phyloP scores from a whole-genome alignment of 352 stramenopile genomes.

The Phytophthora ramorum region DNA sequence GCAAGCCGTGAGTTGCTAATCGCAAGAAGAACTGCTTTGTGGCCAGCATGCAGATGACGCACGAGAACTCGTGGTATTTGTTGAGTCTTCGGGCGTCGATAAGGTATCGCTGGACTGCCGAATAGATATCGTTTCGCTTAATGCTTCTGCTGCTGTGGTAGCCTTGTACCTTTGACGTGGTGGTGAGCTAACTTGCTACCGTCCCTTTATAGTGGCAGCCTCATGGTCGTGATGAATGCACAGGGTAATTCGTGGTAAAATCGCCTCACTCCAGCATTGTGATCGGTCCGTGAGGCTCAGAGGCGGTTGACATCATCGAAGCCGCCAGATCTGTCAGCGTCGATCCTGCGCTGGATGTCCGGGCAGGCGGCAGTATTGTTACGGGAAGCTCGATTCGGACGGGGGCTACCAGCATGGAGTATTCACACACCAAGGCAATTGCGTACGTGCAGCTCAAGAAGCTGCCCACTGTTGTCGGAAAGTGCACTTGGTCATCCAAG shows the following conservation, averaged over 20 bases:
- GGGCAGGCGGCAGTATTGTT: conserved; percentile 34
- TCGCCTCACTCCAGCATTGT: conserved; percentile 27
- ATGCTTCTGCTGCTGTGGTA: conserved; percentile 10
- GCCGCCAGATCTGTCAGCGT: conserved; percentile 31
- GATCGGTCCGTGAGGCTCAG: conserved; percentile 19
- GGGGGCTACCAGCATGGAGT: conserved; percentile 32
- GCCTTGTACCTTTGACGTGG: conserved; percentile 3
- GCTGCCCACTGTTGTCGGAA: conserved; percentile 55
- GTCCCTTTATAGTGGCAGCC: conserved; percentile 25
- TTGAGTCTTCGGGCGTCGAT: conserved; percentile 47
- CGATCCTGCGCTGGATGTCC: conserved; percentile 23
- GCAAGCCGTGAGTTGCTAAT: conserved; percentile 24
- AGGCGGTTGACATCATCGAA: conserved; percentile 29
- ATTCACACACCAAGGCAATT: conserved; percentile 70
- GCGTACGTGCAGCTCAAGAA: conserved; percentile 72
- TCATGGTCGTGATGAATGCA: background rate
- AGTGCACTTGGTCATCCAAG: conserved; percentile 60
- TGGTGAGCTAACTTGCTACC: conserved; percentile 25
- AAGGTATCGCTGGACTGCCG: conserved; percentile 17
- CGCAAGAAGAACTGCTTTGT: conserved; percentile 37
- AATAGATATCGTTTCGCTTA: conserved; percentile 44
- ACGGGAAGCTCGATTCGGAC: conserved; percentile 51
- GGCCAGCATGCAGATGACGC: conserved; percentile 34
- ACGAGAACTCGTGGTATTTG: conserved; percentile 61
- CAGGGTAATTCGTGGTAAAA: conserved; percentile 6